Conservation (phyloP, 371 early-diverging fungal genomes). For the Syncephalastrum sp. region DNA sequence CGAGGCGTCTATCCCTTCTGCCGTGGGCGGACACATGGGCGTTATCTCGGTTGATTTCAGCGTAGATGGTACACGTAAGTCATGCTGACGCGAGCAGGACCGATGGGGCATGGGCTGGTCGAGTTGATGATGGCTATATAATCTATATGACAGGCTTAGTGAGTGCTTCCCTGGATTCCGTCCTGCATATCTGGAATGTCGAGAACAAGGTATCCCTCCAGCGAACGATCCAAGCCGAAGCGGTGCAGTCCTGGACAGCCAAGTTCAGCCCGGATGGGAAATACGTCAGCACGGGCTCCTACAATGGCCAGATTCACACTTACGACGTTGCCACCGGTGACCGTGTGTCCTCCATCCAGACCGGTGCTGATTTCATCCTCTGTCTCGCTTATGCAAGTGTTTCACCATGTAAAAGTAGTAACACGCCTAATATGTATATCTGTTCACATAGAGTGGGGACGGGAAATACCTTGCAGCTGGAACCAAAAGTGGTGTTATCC, state of each 20-base stretch:
- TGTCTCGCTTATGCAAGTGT: conserved; percentile 70
- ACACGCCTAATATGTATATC: not conserved
- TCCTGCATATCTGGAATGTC: conserved; percentile 79
- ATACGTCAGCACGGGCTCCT: conserved; percentile 71
- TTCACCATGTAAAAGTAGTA: no score
- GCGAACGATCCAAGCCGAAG: conserved; percentile 64
- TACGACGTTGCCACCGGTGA: conserved; percentile 69
- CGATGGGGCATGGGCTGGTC: no score
- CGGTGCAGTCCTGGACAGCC: conserved; percentile 78
- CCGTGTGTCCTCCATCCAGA: conserved; percentile 59
- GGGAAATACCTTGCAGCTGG: conserved; percentile 77
- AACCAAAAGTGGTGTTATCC: conserved; percentile 74
- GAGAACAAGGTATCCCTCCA: conserved; percentile 40
- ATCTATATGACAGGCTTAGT: conserved; percentile 53
- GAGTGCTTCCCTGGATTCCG: conserved; percentile 80
- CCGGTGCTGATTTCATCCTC: conserved; percentile 76
- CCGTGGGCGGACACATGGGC: conserved; percentile 74
- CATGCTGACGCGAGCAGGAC: no score
- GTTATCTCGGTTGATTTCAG: conserved; percentile 76
- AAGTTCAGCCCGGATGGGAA: conserved; percentile 74
- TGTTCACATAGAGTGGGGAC: conserved; percentile 65
- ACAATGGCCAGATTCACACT: conserved; percentile 69
- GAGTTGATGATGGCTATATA: no score
- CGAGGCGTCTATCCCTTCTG: conserved; percentile 5
- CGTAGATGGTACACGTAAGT: conserved; percentile 61